A percentile compares a stretch with the other conserved stretches of the same genome.
Conservation (phyloP, 2,329 filamentous ascomycete species). For the Apiospora saccharicola region DNA sequence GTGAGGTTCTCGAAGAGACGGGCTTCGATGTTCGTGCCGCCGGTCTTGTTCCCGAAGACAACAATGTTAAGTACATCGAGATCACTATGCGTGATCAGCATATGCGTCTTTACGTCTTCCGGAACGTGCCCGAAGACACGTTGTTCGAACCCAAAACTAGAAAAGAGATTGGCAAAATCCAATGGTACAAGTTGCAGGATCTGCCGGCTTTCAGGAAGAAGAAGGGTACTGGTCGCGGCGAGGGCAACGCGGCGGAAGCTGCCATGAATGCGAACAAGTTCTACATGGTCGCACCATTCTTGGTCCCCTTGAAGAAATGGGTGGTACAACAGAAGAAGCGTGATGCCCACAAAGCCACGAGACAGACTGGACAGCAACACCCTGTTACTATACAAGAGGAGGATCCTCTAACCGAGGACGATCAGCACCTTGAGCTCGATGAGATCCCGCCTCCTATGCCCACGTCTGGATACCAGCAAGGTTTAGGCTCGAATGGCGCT, state of each 20-base stretch:
- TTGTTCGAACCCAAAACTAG: constrained; percentile 88
- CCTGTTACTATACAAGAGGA: constrained; percentile 55
- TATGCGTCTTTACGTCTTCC: constrained; percentile 90
- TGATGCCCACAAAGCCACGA: constrained; percentile 59
- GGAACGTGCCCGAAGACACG: constrained; percentile 85
- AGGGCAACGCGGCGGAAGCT: constrained; percentile 63
- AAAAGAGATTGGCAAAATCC: constrained; percentile 97
- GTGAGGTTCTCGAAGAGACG: constrained; percentile 96
- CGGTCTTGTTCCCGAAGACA: constrained; percentile 75
- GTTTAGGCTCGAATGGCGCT: not conserved
- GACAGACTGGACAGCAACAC: constrained; percentile 48
- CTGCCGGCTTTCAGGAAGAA: constrained; percentile 81
- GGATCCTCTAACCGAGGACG: constrained; percentile 69
- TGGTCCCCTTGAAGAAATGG: constrained; percentile 87
- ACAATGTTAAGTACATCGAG: constrained; percentile 83
- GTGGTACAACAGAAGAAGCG: constrained; percentile 82
- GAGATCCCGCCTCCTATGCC: constrained; percentile 12
- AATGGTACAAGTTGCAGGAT: constrained; percentile 92
- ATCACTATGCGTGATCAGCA: constrained; percentile 92
- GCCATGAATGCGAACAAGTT: constrained; percentile 81
- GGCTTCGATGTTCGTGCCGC: constrained; percentile 83
- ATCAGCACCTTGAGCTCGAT: constrained; percentile 52
- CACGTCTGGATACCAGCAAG: not conserved
- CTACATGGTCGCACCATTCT: constrained; percentile 97
- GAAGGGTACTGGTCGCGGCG: constrained; percentile 62